These are phyloP conservation scores for Aspergillus viridinutans DNA, from an alignment of 2,329 filamentous ascomycete genomes.

Conservation along the genomic window DNA sequence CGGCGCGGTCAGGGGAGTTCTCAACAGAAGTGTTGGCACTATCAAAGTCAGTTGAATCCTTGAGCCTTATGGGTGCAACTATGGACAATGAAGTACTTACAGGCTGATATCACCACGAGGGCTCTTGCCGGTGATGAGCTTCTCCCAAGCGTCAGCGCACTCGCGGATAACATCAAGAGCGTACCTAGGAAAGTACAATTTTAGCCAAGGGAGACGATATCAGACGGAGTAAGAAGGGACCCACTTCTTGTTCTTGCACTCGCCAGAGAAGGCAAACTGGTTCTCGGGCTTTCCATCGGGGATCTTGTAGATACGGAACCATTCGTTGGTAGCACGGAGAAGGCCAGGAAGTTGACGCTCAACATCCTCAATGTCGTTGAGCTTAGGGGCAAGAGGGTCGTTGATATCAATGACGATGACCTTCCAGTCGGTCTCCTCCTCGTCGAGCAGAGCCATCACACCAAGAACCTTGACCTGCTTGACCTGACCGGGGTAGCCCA, in stretches of 20 bases:
- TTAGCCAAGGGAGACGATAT: slow-evolving; percentile 9
- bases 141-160: slow-evolving; percentile 96
- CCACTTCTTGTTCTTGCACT: slow-evolving; percentile 99
- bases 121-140: slow-evolving; percentile 87
- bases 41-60: slow-evolving; percentile 5
- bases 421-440: slow-evolving; percentile 99
- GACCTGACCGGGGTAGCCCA: slow-evolving; percentile 91
- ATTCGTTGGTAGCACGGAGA: slow-evolving; percentile 96
- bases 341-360: slow-evolving; percentile 97
- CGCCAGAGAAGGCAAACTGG: slow-evolving; percentile 99
- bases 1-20: slow-evolving; percentile 69
- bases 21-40: slow-evolving; percentile 77
- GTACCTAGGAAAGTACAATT: slow-evolving; percentile 54
- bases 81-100: slow-evolving; percentile 53
- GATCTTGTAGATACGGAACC: slow-evolving; percentile 99
- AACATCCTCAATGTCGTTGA: slow-evolving; percentile 98
- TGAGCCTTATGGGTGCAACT: not conserved
- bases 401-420: slow-evolving; percentile 99
- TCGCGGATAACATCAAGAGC: slow-evolving; percentile 93
- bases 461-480: slow-evolving; percentile 99
- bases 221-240: slow-evolving; percentile 20
- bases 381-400: slow-evolving; percentile 91
- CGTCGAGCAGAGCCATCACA: slow-evolving; percentile 97
- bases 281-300: slow-evolving; percentile 99
- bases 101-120: slow-evolving; percentile 71